Evolutionary conservation across 192 early-diverging fungal genomes (phyloP), one percentile per base, ranked within the genome.

Genomic region (Linnemannia elongata): DNA sequence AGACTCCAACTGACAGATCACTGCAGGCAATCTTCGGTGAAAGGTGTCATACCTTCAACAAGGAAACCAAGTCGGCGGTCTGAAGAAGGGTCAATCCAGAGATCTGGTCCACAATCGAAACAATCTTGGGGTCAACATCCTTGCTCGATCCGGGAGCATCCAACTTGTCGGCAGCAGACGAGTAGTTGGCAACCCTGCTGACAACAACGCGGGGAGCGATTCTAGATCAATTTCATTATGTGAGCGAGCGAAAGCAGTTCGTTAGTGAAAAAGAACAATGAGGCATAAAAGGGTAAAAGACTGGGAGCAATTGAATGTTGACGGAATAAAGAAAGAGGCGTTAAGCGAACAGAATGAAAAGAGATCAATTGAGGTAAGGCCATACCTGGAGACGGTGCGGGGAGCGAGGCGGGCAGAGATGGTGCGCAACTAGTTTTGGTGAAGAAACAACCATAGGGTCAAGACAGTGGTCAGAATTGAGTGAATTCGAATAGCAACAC

Each of bases 1-100:
- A 30, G 1, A 2, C 1, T 5, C 13, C n/a, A 27, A 33, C 33
- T 30, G 41, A 49, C 20, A 52, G 36, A 22, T 41, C 30, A 6
- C 1, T 30, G 10, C 33, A 12, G 6, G 22, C 15, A 57, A 44
- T 15, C 27, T 12, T 24, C 10, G 13, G 13, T 27, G 12, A 33
- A 12, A 15, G 35, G 10, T 12, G 27, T 4, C 55, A 57, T 91
- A 96, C 96, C 95, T 99, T 99, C 78, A 99, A 92, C 78, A 93
- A 90, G 73, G 94, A 90, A 70, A 99, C 96, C 82, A 99, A 92
- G 72, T 94, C 93, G 36, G 97, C 95, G n/a, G 97, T 97, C 91
- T 99, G 96, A 63, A 98, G 90, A 85, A 99, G 92, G 30, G 95
- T 99, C 85, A 99, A 91, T 79, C 90, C 91, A n/a, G 96, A 93